Evolutionary conservation across 2,329 filamentous ascomycete genomes (phyloP).

Genomic region (Cordyceps militaris): DNA sequence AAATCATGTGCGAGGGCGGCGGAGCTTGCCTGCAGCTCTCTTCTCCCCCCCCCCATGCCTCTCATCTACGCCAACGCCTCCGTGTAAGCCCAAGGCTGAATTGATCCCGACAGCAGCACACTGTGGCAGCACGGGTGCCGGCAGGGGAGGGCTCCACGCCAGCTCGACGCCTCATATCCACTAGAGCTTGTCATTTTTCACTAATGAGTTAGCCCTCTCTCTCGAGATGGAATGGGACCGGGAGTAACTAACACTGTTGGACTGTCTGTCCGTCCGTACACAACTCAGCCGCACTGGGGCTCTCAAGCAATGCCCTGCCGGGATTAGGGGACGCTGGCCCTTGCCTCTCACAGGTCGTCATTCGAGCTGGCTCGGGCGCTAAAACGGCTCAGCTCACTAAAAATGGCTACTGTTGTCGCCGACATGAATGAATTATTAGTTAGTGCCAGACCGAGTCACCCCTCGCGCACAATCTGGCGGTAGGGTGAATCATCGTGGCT

Average conservation of each 20-base stretch:
- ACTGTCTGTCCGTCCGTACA: too few relatives aligned
- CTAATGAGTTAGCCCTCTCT: not conserved
- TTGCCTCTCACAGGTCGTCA: not conserved
- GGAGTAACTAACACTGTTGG: too few relatives aligned
- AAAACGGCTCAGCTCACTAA: not conserved
- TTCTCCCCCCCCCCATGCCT: not conserved
- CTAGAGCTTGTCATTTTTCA: not conserved
- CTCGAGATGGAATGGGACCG: not conserved
- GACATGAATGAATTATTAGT: too few relatives aligned
- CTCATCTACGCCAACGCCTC: not conserved
- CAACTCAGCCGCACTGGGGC: slow-evolving; percentile 11
- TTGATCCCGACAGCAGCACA: not conserved
- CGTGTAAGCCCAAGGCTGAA: slow-evolving; percentile 12
- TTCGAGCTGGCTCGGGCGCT: not conserved
- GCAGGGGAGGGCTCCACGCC: slow-evolving; percentile 8
- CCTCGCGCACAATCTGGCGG: too few relatives aligned
- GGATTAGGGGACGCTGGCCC: not conserved
- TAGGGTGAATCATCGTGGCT: too few relatives aligned
- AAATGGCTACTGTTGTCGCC: not conserved
- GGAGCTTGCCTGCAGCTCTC: not conserved
- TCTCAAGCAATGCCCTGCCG: not conserved
- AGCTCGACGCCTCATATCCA: not conserved
- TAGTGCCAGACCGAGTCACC: too few relatives aligned
- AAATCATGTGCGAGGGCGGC: not conserved
- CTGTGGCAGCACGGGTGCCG: not conserved